Percentiles rank a stretch among this genome's conserved stretches.
Conservation (phyloP, 441 rosid species). For the Populus hybrid region DNA sequence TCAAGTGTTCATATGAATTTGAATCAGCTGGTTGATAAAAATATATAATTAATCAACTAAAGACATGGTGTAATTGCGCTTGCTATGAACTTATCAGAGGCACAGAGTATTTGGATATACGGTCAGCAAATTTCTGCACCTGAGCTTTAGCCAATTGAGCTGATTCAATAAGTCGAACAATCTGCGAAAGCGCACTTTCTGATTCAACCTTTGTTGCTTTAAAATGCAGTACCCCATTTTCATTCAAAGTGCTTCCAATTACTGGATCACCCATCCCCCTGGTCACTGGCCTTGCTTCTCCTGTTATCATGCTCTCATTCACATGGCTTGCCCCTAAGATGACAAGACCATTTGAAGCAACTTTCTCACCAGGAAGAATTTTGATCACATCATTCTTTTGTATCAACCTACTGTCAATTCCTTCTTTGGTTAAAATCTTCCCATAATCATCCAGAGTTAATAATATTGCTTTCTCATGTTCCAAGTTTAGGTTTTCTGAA, state of each 20-base stretch:
- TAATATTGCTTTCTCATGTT: constrained; percentile 52
- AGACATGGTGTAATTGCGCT: neutral
- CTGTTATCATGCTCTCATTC: constrained; percentile 96
- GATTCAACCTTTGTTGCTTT: constrained; percentile 82
- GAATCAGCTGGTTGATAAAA: neutral
- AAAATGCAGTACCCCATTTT: constrained; percentile 76
- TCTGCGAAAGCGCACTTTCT: constrained; percentile 88
- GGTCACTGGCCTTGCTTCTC: constrained; percentile 82
- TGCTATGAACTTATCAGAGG: constrained; percentile 47
- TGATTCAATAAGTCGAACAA: constrained; percentile 86
- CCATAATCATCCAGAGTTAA: constrained; percentile 57
- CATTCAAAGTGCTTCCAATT: constrained; percentile 87
- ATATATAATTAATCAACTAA: neutral
- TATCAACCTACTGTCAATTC: constrained; percentile 78
- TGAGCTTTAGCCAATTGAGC: constrained; percentile 96
- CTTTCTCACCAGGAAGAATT: constrained; percentile 81
- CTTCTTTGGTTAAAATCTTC: constrained; percentile 56
- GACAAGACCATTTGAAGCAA: constrained; percentile 89
- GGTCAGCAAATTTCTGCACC: constrained; percentile 89
- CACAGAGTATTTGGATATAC: constrained; percentile 79
- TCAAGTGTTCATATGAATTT: constrained; percentile 1
- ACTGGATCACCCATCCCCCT: constrained; percentile 77
- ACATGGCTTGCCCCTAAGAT: constrained; percentile 88
- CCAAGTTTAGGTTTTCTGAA: neutral
- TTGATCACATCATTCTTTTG: constrained; percentile 84